Base-by-base conservation (phyloP, 2,329 filamentous ascomycete genomes). In the Penicillium aurantiogriseum region DNA sequence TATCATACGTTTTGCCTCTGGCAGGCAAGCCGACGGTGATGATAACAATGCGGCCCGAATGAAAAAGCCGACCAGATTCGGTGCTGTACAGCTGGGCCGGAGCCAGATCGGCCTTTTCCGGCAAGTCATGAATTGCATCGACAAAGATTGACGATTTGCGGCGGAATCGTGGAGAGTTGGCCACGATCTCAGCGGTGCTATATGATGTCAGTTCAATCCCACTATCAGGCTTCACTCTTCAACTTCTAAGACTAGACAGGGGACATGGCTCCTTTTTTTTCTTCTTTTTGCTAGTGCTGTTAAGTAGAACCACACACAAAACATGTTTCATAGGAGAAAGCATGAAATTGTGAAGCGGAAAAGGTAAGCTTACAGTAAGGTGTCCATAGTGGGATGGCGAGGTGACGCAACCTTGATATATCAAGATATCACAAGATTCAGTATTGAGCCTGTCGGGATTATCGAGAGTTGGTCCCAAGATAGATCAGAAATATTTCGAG, bases 41-140 rank as follows among this genome's bases (percentile, higher is more conserved):
- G 68, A 99, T 97, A 47, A 93, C 93, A 72, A 99, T 99, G 57
- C 93, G 87, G 47, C 94, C 94, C 23, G 94, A 97, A 76, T 99
- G 94, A 74, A 99, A 99, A 31, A 99, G 86, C 42, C 94, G 87
- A 48, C 94, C 94, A 47, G 93, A 97, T 83, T 97, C 96, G 52
- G 94, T 99, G 75, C 92, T 97, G 80, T 99, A 99, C 45, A 99
- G 83, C 79, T 99, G 94, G 65, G 94, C 94, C 31, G 94, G 94
- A 5, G 94, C 94, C 84, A 96, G 85, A 67, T 93, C 85, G 57
- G 83, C 82, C 68, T 91, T 91, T 71, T 92, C 89, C 9, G 90
- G 86, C 53, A 96, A 83, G 80, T 97, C 93, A 77, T 97, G 93
- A 69, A 97, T 97, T 64, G 91, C 93, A 81, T 97, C 94, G 69